phyloP scores from a whole-genome alignment of 2,329 filamentous ascomycete genomes.

The Pseudogymnoascus destructans region DNA sequence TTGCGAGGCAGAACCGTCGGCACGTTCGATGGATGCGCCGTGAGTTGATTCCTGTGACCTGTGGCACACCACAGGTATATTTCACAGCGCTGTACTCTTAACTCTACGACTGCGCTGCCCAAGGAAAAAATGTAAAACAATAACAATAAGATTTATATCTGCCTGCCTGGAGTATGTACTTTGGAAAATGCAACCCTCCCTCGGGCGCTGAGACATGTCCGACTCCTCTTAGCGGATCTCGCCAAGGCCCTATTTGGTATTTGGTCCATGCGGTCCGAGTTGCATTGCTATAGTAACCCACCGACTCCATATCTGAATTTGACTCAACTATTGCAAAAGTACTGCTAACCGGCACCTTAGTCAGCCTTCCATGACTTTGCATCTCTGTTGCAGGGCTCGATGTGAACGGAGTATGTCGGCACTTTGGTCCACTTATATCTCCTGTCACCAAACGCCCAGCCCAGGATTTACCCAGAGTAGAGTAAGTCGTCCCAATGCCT shows the following conservation, averaged over 20 bases:
- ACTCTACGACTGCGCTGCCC: neutral
- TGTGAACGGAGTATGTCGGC: neutral
- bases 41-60: neutral
- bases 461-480: neutral
- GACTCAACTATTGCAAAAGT: neutral
- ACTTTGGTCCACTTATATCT: neutral
- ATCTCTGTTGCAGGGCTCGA: neutral
- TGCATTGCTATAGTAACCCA: slow-evolving; percentile 3
- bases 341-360: neutral
- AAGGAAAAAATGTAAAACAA: neutral
- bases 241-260: neutral
- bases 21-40: neutral
- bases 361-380: neutral
- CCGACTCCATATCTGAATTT: neutral
- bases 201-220: neutral
- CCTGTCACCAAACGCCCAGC: neutral
- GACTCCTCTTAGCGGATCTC: neutral
- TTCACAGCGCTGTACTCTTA: neutral
- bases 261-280: slow-evolving; percentile 1
- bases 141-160: slow-evolving; percentile 7
- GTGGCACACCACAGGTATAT: too few species aligned
- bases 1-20: neutral
- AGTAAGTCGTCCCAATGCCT: neutral
- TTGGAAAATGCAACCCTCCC: neutral
- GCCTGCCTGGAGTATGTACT: slow-evolving; percentile 1